Evolutionary conservation across 2,329 filamentous ascomycete genomes (phyloP), one percentile per base, ranked within the genome.

Genomic region (Aspergillus candidus): DNA sequence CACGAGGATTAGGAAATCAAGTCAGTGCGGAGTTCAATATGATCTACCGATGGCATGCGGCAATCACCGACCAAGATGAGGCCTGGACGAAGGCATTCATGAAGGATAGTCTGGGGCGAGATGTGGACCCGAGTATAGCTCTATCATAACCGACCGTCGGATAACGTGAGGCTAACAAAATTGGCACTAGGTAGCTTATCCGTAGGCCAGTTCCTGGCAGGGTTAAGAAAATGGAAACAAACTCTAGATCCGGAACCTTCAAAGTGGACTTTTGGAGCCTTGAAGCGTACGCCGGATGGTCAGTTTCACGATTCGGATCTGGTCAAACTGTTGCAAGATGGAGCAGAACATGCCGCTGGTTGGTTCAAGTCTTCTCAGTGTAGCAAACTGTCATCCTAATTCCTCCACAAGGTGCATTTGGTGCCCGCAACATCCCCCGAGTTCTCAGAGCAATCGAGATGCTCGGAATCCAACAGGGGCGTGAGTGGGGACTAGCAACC

Each of bases 11-110:
- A 4, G 74, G 75, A 6, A 77, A 77, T 49, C 73, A 76, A 48
- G 71, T 74, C 35, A 69, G 68, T 5, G 68, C 70, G 22, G 75
- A 77, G 50, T 78, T 78, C 57, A 77, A 77, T 49, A 59, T 78
- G 31, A 64, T 77, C 6, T 78, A 77, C 51, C 67, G 74, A 4
- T 77, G 72, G 68, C 73, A 77, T 48, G 62, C 68, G 31, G 63
- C 69, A 5, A 63, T 74, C 4, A 72, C 68, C 3, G 46, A 56
- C 22, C 58, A 61, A 12, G 73, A 77, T 49, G 72, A 72, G 44
- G 56, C 66, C 14, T 77, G 71, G 71, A 67, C 67, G 1, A 59
- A 66, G 38, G 55, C 11, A 4, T 42, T 48, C 6, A 32, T 53
- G 18, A 42, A 50, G 27, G 35, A 50, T 4, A 29, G 46, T 14